Base-by-base conservation (phyloP, 495 filamentous ascomycete genomes). In the Trichocladium uniseriatum region DNA sequence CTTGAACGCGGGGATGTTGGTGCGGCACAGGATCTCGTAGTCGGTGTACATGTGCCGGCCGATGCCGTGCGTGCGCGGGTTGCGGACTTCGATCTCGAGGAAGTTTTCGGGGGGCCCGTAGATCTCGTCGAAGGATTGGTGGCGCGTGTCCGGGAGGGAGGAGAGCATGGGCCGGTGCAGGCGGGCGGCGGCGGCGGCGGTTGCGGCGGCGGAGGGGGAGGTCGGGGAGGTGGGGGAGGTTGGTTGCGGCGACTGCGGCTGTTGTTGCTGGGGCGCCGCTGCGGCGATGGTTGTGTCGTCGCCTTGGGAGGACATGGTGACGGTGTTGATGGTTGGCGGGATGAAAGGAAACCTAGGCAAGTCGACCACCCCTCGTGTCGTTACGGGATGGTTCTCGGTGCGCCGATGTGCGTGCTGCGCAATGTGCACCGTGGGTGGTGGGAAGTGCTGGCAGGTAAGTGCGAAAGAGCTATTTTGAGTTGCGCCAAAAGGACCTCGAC, bases 41-140 rank as follows among this genome's bases (percentile, higher is more conserved):
- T 91, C 89, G 39, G 92, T 98, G 74, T 95, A 96, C 90, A 95
- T 95, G 70, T 83, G 82, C 39, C 91, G 84, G 43, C 90, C 91
- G 54, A 89, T 86, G 59, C 90, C 90, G 59, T 95, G 92, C 19
- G 92, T 98, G 68, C 89, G 89, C 14, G 92, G 92, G 61, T 94
- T 92, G 60, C 85, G 83, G 60, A 96, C 92, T 71, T 98, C 94
- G 38, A 98, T 94, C 72, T 98, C 92, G 32, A 98, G 78, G 64
- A 96, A 95, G 70, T 98, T 98, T 78, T 98, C 92, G 14, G 94
- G 92, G 13, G 90, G 90, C 5, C 90, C 92, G 67, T 98, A 98
- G 65, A 97, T 95, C 78, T 98, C 92, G 71, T 98, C 92, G 62
- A 95, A 98, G 58, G 83, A 89, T 75, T 98, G 92, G 64, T 84